Base-by-base conservation (phyloP, 2,329 filamentous ascomycete species). In the Curvularia verruculosa region DNA sequence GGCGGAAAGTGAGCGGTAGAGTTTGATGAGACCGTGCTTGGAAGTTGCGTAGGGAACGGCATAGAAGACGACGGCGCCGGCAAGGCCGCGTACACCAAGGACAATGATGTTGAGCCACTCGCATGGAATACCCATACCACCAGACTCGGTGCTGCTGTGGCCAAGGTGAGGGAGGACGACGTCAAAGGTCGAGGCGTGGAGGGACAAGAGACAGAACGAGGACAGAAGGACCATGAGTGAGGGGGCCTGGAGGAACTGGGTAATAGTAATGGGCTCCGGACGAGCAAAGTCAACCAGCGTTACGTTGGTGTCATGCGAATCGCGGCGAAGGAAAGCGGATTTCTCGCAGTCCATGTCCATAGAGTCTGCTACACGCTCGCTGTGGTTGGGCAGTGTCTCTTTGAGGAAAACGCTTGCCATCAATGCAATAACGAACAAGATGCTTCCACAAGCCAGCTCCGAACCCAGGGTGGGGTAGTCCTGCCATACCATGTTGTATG, bases 121-220 rank as follows among this genome's bases (percentile, higher is more conserved):
- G 70, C 80, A 82, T 9, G 79, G 73, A 36, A 82, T 73, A 31
- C 79, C 79, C 69, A 82, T 78, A 36, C 79, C 80, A 46, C 77
- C 79, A 46, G 78, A 71, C 41, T 77, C 71, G 34, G 77, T 76
- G 60, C 73, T 76, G 57, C 75, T 79, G 66, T 81, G 80, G 44
- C 78, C 79, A 28, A 82, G 74, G 59, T 81, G 79, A 5, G 79
- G 80, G 3, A 82, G 77, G 4, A 82, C 71, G 21, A 79, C 75
- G 54, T 82, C 79, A 56, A 81, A 86, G 44, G 83, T 83, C 2
- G 79, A 81, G 12, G 81, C 81, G 52, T 84, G 85, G 66, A 82
- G 82, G n/a, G 83, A 85, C 31, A 82, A 81, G 36, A 82, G 81
- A 26, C 80, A 83, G 60, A 80, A 81, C 4, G 81, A 82, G 60